Percentiles rank a stretch among this genome's conserved stretches.
Evolutionary conservation across 371 early-diverging fungal genomes (phyloP).

Genomic region (Rhizomucor miehei): DNA sequence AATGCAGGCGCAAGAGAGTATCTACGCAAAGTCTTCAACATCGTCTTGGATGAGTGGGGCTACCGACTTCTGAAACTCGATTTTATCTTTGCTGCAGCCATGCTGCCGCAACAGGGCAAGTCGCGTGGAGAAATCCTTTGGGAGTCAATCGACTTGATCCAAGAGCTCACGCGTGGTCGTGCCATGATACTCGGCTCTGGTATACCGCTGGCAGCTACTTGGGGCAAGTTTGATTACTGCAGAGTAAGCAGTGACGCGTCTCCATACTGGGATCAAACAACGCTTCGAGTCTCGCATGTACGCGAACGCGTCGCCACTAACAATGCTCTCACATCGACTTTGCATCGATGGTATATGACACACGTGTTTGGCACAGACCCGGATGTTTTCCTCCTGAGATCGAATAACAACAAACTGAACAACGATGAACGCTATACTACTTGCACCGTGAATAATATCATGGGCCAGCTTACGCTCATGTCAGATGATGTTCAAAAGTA

Average conservation of each 20-base stretch:
- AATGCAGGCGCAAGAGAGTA: conserved; percentile 34
- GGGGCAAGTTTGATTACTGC: conserved; percentile 39
- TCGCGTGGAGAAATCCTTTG: conserved; percentile 47
- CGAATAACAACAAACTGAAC: conserved; percentile 39
- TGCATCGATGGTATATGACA: conserved; percentile 43
- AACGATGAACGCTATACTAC: conserved; percentile 32
- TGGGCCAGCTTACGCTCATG: conserved; percentile 46
- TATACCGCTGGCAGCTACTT: conserved; percentile 36
- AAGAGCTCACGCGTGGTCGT: conserved; percentile 29
- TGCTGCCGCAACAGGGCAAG: conserved; percentile 37
- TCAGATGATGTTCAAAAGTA: conserved; percentile 38
- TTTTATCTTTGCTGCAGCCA: conserved; percentile 48
- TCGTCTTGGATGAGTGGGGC: conserved; percentile 38
- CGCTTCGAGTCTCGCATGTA: conserved; percentile 30
- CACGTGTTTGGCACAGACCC: conserved; percentile 49
- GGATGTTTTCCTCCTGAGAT: conserved; percentile 44
- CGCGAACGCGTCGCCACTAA: conserved; percentile 44
- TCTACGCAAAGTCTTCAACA: conserved; percentile 37
- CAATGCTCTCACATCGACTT: conserved; percentile 42
- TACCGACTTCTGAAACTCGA: conserved; percentile 46
- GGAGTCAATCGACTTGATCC: conserved; percentile 41
- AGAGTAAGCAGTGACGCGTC: conserved; percentile 48
- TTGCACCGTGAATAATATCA: conserved; percentile 31
- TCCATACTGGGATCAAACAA: conserved; percentile 39
- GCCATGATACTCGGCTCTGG: conserved; percentile 44